These are phyloP conservation scores for Margaritispora aquatica DNA, from an alignment of 495 filamentous ascomycete genomes.

Conservation along the genomic window DNA sequence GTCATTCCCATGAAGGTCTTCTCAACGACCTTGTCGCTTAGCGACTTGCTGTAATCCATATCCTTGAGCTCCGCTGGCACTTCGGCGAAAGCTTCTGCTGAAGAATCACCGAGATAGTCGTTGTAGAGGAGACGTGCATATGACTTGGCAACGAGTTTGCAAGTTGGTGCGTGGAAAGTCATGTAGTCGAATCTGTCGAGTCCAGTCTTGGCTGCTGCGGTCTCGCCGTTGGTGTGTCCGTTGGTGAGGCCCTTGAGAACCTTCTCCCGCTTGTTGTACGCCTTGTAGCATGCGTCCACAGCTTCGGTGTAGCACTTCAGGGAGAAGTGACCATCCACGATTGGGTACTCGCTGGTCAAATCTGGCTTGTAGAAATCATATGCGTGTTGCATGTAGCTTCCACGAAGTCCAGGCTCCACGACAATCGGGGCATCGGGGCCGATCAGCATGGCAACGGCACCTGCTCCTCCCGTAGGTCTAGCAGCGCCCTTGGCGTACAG, in stretches of 20 bases:
- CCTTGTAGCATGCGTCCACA: constrained; percentile 92
- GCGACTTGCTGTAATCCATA: constrained; percentile 75
- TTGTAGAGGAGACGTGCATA: constrained; percentile 96
- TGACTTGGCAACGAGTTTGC: constrained; percentile 95
- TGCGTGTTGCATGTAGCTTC: constrained; percentile 86
- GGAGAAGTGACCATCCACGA: constrained; percentile 94
- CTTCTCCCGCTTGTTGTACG: constrained; percentile 81
- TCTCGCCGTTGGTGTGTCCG: constrained; percentile 45
- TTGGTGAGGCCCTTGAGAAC: constrained; percentile 51
- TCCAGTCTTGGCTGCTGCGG: constrained; percentile 50
- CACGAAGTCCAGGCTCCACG: constrained; percentile 87
- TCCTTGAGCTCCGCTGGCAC: constrained; percentile 82
- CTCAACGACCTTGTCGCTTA: constrained; percentile 91
- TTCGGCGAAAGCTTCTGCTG: constrained; percentile 71
- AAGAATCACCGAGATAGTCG: constrained; percentile 79
- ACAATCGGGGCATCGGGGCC: constrained; percentile 89
- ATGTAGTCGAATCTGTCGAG: constrained; percentile 95
- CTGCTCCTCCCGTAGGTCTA: constrained; percentile 91
- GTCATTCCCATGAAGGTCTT: constrained; percentile 93
- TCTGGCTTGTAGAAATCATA: constrained; percentile 99
- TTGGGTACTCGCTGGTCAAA: constrained; percentile 93
- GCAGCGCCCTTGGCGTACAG: constrained; percentile 96
- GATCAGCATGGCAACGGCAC: constrained; percentile 89
- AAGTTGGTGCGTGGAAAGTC: constrained; percentile 92
- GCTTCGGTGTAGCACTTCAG: constrained; percentile 94